These are phyloP conservation scores for Forsythia suspensa DNA, from an alignment of 257 asterid genomes.

Conservation along the genomic window DNA sequence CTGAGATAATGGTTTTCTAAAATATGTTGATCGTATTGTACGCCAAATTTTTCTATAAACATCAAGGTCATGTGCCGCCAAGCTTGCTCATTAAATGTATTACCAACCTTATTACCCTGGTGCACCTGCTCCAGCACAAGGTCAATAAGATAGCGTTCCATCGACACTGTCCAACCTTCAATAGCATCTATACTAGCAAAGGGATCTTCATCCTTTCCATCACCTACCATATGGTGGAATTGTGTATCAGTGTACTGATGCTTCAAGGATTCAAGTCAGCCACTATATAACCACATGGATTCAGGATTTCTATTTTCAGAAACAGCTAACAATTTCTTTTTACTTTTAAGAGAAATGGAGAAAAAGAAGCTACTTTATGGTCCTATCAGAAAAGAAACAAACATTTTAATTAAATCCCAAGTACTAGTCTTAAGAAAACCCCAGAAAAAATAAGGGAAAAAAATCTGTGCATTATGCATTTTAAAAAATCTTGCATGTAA, in stretches of 20 bases:
- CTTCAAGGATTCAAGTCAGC: neutral
- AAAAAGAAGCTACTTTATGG: neutral
- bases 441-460: neutral
- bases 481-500: neutral
- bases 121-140: conserved; percentile 36
- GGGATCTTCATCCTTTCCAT: conserved; percentile 21
- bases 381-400: neutral
- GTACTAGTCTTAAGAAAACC: neutral
- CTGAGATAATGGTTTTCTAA: conserved; percentile 27
- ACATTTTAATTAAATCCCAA: neutral
- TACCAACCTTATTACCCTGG: conserved; percentile 26
- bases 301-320: neutral
- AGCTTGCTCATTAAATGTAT: conserved; percentile 28
- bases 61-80: conserved; percentile 37
- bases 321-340: neutral
- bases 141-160: conserved; percentile 35
- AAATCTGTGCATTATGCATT: neutral
- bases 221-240: conserved; percentile 20
- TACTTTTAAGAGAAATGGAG: neutral
- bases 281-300: neutral
- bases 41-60: conserved; percentile 34
- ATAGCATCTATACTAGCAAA: conserved; percentile 9
- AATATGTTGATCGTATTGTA: conserved; percentile 29
- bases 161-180: conserved; percentile 28
- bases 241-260: neutral